A percentile compares a stretch with the other conserved stretches of the same genome.
These are phyloP conservation scores for Gossypium arboreum DNA, from an alignment of 345 rosid genomes.

Conservation along the genomic window DNA sequence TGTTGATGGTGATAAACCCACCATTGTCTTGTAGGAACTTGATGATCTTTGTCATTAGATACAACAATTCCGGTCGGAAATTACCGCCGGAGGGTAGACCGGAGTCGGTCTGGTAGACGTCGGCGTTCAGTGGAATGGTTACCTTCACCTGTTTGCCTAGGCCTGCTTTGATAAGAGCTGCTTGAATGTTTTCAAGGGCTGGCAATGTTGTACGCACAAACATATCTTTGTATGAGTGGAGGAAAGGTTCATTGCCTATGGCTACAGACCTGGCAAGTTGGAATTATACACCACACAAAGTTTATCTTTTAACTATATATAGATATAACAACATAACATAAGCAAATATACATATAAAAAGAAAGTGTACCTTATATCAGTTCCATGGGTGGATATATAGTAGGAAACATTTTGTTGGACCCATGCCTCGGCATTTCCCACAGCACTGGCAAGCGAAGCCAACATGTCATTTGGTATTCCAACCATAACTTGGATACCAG, in stretches of 20 bases:
- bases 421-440: slow-evolving; percentile 57
- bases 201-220: slow-evolving; percentile 59
- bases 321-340: not conserved
- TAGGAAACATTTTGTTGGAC: slow-evolving; percentile 69
- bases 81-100: slow-evolving; percentile 79
- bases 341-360: not conserved
- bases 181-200: slow-evolving; percentile 81
- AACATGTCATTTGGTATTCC: slow-evolving; percentile 88
- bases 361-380: slow-evolving; percentile 53
- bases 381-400: slow-evolving; percentile 55
- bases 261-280: slow-evolving; percentile 58
- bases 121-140: slow-evolving; percentile 80
- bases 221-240: slow-evolving; percentile 56
- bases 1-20: slow-evolving; percentile 69
- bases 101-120: slow-evolving; percentile 54
- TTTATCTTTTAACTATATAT: not conserved
- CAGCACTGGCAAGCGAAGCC: slow-evolving; percentile 54
- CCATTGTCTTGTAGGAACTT: slow-evolving; percentile 31
- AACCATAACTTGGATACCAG: slow-evolving; percentile 90
- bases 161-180: slow-evolving; percentile 91
- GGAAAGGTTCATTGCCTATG: slow-evolving; percentile 88
- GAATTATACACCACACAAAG: not conserved
- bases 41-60: slow-evolving; percentile 58
- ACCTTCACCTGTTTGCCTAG: slow-evolving; percentile 67
- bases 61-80: slow-evolving; percentile 65